A percentile compares a stretch with the other conserved stretches of the same genome.
phyloP scores from a whole-genome alignment of 2,329 filamentous ascomycete species.

The Nannizzia gypsea region DNA sequence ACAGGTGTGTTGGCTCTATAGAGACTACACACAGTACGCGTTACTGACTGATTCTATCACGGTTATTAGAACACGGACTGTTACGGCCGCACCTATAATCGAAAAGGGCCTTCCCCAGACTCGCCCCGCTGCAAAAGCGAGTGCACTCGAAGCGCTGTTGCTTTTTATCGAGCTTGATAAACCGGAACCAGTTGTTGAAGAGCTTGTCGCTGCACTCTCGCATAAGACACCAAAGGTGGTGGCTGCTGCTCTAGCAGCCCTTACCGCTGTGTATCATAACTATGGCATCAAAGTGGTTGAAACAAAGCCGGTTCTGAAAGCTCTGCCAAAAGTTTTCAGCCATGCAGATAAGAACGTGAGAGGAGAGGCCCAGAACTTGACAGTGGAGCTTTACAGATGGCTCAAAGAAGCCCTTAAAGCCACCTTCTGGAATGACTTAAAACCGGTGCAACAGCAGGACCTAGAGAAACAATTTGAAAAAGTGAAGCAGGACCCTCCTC shows the following conservation, averaged over 20 bases:
- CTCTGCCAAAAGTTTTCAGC: conserved; percentile 78
- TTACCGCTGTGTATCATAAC: conserved; percentile 79
- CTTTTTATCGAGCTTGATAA: conserved; percentile 85
- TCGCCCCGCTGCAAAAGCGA: conserved; percentile 76
- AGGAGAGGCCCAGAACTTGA: conserved; percentile 80
- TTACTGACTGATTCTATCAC: not conserved
- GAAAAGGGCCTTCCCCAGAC: conserved; percentile 88
- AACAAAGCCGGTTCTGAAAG: conserved; percentile 80
- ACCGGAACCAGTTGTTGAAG: conserved; percentile 75
- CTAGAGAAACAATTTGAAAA: conserved; percentile 90
- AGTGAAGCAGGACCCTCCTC: conserved; percentile 71
- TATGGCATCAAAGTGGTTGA: conserved; percentile 92
- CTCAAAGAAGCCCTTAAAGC: conserved; percentile 95
- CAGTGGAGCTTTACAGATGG: conserved; percentile 94
- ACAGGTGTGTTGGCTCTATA: conserved; percentile 40
- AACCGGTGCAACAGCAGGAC: conserved; percentile 88
- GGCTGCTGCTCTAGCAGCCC: conserved; percentile 58
- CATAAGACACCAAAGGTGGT: conserved; percentile 90
- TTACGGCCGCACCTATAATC: conserved; percentile 65
- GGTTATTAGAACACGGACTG: conserved; percentile 51
- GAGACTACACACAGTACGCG: not conserved
- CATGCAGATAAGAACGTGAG: conserved; percentile 98
- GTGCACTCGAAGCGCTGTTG: conserved; percentile 71
- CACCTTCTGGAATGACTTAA: conserved; percentile 91
- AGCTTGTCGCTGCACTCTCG: conserved; percentile 67